phyloP scores from a whole-genome alignment of 2,329 filamentous ascomycete species.

The Tolypocladium sp. region DNA sequence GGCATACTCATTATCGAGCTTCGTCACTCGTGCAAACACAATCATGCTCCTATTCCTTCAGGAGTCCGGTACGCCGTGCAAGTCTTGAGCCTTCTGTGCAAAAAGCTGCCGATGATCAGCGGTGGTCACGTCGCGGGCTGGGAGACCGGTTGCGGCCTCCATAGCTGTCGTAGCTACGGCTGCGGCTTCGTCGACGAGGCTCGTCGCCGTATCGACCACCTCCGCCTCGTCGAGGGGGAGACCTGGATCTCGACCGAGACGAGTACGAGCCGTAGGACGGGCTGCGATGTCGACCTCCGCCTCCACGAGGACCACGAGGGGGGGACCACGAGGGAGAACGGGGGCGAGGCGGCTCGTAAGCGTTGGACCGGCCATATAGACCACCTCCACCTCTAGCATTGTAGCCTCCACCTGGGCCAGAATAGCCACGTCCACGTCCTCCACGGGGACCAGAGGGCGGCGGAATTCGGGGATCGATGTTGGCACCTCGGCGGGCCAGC shows the following conservation, averaged over 20 bases:
- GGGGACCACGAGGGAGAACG: slow-evolving; percentile 33
- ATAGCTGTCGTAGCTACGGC: slow-evolving; percentile 36
- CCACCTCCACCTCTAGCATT: slow-evolving; percentile 24
- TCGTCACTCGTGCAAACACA: not conserved
- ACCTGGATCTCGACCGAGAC: slow-evolving; percentile 39
- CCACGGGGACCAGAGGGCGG: slow-evolving; percentile 20
- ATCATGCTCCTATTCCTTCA: not conserved
- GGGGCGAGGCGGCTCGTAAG: slow-evolving; percentile 50
- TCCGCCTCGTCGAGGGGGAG: slow-evolving; percentile 24
- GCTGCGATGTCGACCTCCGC: slow-evolving; percentile 32
- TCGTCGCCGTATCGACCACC: slow-evolving; percentile 21
- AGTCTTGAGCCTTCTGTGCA: not conserved
- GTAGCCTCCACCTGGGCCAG: slow-evolving; percentile 14
- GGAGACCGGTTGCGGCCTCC: slow-evolving; percentile 29
- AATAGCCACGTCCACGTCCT: slow-evolving; percentile 18
- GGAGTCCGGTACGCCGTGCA: not conserved
- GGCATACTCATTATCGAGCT: not conserved
- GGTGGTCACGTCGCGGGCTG: slow-evolving; percentile 25
- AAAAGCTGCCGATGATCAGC: slow-evolving; percentile 10
- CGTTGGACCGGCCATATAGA: slow-evolving; percentile 39
- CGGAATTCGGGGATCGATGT: slow-evolving; percentile 41
- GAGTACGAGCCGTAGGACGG: slow-evolving; percentile 34
- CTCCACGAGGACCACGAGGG: slow-evolving; percentile 21
- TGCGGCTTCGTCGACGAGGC: slow-evolving; percentile 35
- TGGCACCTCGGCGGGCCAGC: slow-evolving; percentile 52